Percentiles rank a stretch among this genome's conserved stretches.
Conservation (phyloP, 306 rosid species). For the Cyamopsis tetragonoloba region DNA sequence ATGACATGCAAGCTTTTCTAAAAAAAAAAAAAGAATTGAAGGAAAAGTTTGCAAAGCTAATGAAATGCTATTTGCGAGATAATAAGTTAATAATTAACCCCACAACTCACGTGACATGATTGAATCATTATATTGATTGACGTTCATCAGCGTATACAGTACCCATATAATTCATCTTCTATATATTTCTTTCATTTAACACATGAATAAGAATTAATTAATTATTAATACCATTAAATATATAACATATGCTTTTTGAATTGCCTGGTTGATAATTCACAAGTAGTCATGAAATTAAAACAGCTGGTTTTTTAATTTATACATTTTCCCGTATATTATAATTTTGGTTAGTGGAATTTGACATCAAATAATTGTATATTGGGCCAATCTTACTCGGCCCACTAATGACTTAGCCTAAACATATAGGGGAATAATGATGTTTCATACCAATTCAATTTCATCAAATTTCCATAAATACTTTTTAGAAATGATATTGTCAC, state of each 20-base stretch:
- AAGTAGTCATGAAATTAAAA: neutral
- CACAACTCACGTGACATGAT: constrained; percentile 51
- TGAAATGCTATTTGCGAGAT: constrained; percentile 29
- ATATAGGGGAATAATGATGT: too few relatives aligned
- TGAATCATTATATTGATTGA: constrained; percentile 50
- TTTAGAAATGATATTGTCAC: too few relatives aligned
- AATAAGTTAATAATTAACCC: too few relatives aligned
- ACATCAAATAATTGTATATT: neutral
- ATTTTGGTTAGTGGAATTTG: constrained; percentile 1
- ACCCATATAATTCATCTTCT: neutral
- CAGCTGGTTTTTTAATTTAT: neutral
- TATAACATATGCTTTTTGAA: neutral
- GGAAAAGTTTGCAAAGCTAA: constrained; percentile 31
- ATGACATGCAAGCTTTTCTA: constrained; percentile 4
- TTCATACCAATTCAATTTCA: too few relatives aligned
- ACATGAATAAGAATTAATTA: neutral
- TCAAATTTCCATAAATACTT: too few relatives aligned
- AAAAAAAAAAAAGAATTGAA: neutral
- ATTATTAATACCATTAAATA: neutral
- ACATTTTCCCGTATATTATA: neutral
- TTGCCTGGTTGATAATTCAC: neutral
- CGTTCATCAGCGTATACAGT: constrained; percentile 10
- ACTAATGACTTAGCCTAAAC: too few relatives aligned
- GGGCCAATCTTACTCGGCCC: too few relatives aligned
- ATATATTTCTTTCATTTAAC: neutral